These are phyloP conservation scores for Chrysochromulina tobinii DNA, from an alignment of 78 protist species.

Conservation along the genomic window DNA sequence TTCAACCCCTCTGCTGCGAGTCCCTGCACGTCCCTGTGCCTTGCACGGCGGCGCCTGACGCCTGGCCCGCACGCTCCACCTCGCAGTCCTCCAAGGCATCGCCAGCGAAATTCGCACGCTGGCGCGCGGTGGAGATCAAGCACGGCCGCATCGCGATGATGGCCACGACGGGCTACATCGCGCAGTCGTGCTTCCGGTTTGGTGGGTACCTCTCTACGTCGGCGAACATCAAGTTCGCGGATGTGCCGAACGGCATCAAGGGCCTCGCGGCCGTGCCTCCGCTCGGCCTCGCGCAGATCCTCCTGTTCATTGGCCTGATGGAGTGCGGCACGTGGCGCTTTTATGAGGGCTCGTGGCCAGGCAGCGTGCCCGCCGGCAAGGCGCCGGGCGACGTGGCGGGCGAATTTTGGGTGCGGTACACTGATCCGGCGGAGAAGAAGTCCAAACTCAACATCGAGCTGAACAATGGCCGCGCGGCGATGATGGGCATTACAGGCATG, in stretches of 20 bases:
- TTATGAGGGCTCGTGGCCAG: not conserved
- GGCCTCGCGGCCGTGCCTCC: not conserved
- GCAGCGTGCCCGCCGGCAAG: slow-evolving; percentile 19
- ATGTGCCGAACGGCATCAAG: not conserved
- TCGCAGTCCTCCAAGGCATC: not conserved
- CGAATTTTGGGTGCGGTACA: slow-evolving; percentile 11
- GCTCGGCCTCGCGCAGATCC: not conserved
- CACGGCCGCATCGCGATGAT: slow-evolving; percentile 24
- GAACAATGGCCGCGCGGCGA: slow-evolving; percentile 9
- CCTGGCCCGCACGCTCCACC: not conserved
- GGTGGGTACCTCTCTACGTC: not conserved
- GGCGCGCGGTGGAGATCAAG: slow-evolving; percentile 11
- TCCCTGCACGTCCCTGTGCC: no score
- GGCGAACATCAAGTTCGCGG: not conserved
- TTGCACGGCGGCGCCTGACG: no score
- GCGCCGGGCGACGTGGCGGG: slow-evolving; percentile 1
- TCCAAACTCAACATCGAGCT: not conserved
- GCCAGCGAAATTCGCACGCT: not conserved
- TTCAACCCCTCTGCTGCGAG: no score
- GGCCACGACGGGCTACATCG: not conserved
- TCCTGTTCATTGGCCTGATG: slow-evolving; percentile 6
- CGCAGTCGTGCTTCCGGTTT: not conserved
- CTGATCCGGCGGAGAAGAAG: not conserved
- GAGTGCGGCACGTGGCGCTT: not conserved
- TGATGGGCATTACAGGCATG: not conserved